Conservation (phyloP, 1,284 basidiomycete genomes). For the Moniliella sp. region DNA sequence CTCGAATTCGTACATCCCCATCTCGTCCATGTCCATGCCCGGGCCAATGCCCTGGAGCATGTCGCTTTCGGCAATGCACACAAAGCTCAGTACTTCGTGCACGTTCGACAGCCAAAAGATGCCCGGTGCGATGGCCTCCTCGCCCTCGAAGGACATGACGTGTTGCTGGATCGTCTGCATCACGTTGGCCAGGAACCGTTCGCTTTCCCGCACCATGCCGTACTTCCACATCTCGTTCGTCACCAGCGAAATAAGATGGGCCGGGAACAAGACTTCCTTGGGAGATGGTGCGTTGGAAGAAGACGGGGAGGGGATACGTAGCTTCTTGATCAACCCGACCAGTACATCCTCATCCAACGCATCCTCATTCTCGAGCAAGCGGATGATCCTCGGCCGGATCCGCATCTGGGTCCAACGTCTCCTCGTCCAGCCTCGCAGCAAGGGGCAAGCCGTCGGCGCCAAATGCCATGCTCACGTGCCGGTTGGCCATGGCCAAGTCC, state of each 20-base stretch:
- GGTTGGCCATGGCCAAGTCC: conserved; percentile 48
- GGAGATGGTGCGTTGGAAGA: conserved; percentile 72
- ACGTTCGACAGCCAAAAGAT: conserved; percentile 99
- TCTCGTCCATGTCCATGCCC: conserved; percentile 62
- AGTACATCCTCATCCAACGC: conserved; percentile 82
- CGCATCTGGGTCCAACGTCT: conserved; percentile 31
- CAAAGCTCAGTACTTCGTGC: conserved; percentile 97
- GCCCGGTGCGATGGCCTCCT: conserved; percentile 84
- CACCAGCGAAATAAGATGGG: conserved; percentile 89
- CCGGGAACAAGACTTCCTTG: conserved; percentile 96
- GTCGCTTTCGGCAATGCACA: conserved; percentile 91
- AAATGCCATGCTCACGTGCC: conserved; percentile 71
- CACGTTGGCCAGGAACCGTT: conserved; percentile 89
- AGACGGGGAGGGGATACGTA: conserved; percentile 81
- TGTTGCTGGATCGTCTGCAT: conserved; percentile 95
- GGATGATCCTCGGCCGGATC: conserved; percentile 81
- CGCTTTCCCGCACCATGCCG: conserved; percentile 83
- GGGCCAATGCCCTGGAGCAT: conserved; percentile 94
- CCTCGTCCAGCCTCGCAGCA: conserved; percentile 10
- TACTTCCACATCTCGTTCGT: conserved; percentile 99
- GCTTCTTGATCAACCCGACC: conserved; percentile 63
- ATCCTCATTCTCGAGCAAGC: conserved; percentile 72
- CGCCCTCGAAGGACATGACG: conserved; percentile 77
- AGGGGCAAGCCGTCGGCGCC: conserved; percentile 18
- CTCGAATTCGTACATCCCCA: conserved; percentile 56